phyloP scores from a whole-genome alignment of 352 stramenopile species.

The Pythium insidiosum region DNA sequence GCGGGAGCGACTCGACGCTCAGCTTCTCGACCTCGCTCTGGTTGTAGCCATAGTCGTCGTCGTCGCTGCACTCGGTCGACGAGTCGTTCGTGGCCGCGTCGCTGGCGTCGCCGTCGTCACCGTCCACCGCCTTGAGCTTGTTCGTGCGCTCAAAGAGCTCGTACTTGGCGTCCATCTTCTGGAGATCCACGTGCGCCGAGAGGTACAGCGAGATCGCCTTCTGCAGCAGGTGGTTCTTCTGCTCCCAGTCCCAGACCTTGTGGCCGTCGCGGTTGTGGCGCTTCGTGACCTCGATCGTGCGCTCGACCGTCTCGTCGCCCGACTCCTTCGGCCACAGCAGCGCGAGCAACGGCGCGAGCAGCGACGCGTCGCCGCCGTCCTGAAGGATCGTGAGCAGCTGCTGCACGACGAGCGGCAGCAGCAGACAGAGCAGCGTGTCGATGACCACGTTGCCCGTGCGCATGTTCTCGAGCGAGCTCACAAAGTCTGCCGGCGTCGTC shows the following conservation, averaged over 20 bases:
- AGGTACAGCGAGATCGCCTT: constrained; percentile 28
- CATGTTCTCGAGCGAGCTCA: constrained; percentile 9
- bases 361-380: constrained; percentile 6
- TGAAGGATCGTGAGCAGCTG: constrained; percentile 8
- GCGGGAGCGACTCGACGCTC: constrained; percentile 24
- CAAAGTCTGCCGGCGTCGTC: not conserved
- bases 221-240: constrained; percentile 29
- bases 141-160: constrained; percentile 23
- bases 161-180: constrained; percentile 22
- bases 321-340: constrained; percentile 1
- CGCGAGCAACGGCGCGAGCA: constrained; percentile 4
- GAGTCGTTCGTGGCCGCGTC: constrained; percentile 17
- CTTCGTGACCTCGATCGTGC: constrained; percentile 22
- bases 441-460: constrained; percentile 17
- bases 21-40: constrained; percentile 26
- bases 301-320: constrained; percentile 9
- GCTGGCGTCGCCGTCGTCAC: constrained; percentile 7
- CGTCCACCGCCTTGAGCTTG: constrained; percentile 1
- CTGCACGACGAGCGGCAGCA: constrained; percentile 18
- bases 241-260: constrained; percentile 23
- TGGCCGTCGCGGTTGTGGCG: constrained; percentile 21
- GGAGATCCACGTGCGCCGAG: constrained; percentile 15
- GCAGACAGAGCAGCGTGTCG: constrained; percentile 20
- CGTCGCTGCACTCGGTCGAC: constrained; percentile 11
- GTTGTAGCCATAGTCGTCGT: constrained; percentile 18